Conservation (phyloP, 106 monocot genomes). For the Triglochin maritima region DNA sequence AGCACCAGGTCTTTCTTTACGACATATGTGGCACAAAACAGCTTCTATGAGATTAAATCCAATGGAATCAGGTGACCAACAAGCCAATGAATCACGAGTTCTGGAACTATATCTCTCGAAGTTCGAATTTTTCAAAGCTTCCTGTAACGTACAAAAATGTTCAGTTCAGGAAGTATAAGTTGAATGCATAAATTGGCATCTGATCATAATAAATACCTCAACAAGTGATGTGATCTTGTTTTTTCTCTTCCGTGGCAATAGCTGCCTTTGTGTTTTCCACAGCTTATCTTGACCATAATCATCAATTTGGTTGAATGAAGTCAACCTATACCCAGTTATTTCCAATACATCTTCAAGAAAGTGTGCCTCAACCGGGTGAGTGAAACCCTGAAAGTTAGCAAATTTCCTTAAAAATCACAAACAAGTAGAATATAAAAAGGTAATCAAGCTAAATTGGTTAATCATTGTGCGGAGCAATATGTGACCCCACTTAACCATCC, state of each 20-base stretch:
- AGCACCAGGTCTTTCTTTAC: slow-evolving; percentile 86
- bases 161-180: not conserved
- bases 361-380: slow-evolving; percentile 74
- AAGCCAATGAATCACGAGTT: slow-evolving; percentile 83
- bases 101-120: slow-evolving; percentile 72
- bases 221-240: slow-evolving; percentile 85
- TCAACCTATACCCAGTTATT: slow-evolving; percentile 85
- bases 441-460: no score
- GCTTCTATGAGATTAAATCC: slow-evolving; percentile 99
- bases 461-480: no score
- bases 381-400: slow-evolving; percentile 60
- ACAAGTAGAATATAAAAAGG: not conserved
- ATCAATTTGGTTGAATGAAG: slow-evolving; percentile 90
- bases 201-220: slow-evolving; percentile 42
- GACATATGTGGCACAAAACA: slow-evolving; percentile 91
- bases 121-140: slow-evolving; percentile 69
- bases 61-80: slow-evolving; percentile 94
- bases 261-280: slow-evolving; percentile 97
- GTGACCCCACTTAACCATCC: no score
- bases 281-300: slow-evolving; percentile 99
- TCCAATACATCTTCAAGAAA: slow-evolving; percentile 96
- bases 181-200: slow-evolving; percentile 2
- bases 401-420: not conserved
- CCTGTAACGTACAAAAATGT: slow-evolving; percentile 29
- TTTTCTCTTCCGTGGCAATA: slow-evolving; percentile 81